These are phyloP conservation scores for Camellia japonica DNA, from an alignment of 148 eudicot species.

Conservation along the genomic window DNA sequence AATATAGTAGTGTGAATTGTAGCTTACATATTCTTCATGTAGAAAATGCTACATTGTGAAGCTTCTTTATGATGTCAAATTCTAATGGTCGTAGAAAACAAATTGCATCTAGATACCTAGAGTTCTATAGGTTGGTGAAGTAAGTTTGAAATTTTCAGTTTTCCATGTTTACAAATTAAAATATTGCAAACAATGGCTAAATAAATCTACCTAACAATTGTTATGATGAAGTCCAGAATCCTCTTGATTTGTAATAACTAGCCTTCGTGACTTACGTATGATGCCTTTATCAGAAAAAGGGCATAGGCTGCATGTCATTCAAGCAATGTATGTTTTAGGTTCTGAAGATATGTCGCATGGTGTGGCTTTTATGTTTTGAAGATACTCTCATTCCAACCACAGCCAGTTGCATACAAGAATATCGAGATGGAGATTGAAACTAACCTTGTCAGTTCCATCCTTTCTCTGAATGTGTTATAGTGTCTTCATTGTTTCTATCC, in stretches of 20 bases:
- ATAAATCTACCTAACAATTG: no score
- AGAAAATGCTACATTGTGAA: slow-evolving; percentile 3
- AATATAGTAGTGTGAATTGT: background rate
- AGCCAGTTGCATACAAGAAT: background rate
- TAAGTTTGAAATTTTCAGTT: no score
- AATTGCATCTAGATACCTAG: background rate
- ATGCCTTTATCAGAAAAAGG: no score
- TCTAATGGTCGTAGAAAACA: slow-evolving; percentile 2
- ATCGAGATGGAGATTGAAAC: background rate
- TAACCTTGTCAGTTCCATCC: background rate
- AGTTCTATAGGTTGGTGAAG: no score
- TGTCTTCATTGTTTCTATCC: background rate
- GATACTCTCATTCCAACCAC: background rate
- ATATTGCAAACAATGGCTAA: no score
- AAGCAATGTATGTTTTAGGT: background rate
- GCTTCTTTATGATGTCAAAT: background rate
- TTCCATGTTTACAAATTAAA: no score
- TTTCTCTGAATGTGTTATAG: no score
- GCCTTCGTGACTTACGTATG: no score
- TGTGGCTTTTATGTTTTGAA: background rate
- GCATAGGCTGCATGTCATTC: no score
- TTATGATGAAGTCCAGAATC: no score
- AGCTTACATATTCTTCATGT: background rate
- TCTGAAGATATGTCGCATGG: background rate
- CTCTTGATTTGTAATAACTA: no score